Base-by-base conservation (phyloP, 2,329 filamentous ascomycete species). In the Arthrobotrys sinensis region DNA sequence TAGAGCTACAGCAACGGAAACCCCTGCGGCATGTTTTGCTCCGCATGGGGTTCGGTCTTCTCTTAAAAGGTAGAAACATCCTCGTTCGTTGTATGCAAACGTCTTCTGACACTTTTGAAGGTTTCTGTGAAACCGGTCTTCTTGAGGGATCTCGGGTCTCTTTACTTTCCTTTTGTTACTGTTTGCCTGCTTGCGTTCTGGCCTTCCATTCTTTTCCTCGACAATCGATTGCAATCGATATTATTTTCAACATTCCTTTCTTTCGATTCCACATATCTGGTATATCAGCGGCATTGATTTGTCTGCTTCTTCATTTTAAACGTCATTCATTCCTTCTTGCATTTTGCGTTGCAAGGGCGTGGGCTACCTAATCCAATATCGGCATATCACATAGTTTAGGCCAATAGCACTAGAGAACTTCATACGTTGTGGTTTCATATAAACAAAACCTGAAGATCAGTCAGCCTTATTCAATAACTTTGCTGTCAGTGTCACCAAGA, bases 341-440 rank as follows among this genome's bases (percentile, higher is more conserved):
- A 66, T 53, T 66, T 71, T 66, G 73, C 43, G 66, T 70, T 71
- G 66, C 73, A 67, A 50, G 60, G 53, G 69, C 52, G 43, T 55
- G 68, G 66, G 73, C 60, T 77, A 77, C 73, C 73, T 77, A 77
- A 67, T 71, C 43, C 62, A 70, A 62, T 57, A 65, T 62, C 60
- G 36, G 55, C 43, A 40, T 66, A 65, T 48, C 57, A 48, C 62
- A 21, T 24, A 36, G 24, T 32, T 28, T 28, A 68, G 36, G 45
- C 66, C 73, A 70, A 65, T 69, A 76, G 55, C 64, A 75, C 70
- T 36, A 19, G 32, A 43, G 53, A 52, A 67, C 70, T 67, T 76
- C 72, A 69, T 63, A 77, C 73, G 43, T 32, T 60, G 14, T 12
- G 34, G 73, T 77, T 77, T 77, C 73, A 77, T 24, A 60, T 77